Evolutionary conservation across 257 asterid species (phyloP).

Genomic region (Nicotiana attenuata): DNA sequence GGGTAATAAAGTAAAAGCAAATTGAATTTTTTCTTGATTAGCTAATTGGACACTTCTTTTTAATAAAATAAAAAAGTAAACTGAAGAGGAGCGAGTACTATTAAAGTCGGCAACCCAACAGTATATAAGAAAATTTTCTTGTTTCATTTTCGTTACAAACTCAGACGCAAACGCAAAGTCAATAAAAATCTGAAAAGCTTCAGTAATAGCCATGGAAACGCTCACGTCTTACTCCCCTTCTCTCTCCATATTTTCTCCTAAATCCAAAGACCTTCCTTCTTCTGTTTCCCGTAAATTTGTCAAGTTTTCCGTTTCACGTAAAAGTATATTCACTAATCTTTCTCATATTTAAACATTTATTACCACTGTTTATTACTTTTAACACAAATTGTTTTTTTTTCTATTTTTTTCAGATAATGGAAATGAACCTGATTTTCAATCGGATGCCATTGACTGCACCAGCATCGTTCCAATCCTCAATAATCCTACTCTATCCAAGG

Average conservation of each 20-base stretch:
- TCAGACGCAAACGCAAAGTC: neutral
- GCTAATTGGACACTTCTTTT: no score
- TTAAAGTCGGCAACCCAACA: no score
- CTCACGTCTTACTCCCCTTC: slow-evolving; percentile 34
- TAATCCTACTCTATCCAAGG: slow-evolving; percentile 59
- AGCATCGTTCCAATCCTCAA: slow-evolving; percentile 43
- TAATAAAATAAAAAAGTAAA: no score
- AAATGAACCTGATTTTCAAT: slow-evolving; percentile 46
- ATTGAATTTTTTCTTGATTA: no score
- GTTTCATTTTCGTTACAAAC: neutral
- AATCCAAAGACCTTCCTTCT: slow-evolving; percentile 33
- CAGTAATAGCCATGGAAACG: slow-evolving; percentile 45
- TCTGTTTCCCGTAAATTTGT: slow-evolving; percentile 29
- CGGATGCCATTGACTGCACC: slow-evolving; percentile 30
- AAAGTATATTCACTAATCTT: slow-evolving; percentile 25
- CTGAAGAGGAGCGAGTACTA: no score
- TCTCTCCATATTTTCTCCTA: slow-evolving; percentile 44
- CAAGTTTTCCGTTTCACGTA: slow-evolving; percentile 57
- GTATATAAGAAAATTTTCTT: neutral
- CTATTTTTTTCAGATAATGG: slow-evolving; percentile 27
- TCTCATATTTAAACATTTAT: no score
- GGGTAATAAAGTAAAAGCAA: no score
- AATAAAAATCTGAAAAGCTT: neutral
- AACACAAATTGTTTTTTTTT: neutral
- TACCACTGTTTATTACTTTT: neutral